Base-by-base conservation (phyloP, 768 basidiomycete species). In the Leucocoprinus birnbaumii region DNA sequence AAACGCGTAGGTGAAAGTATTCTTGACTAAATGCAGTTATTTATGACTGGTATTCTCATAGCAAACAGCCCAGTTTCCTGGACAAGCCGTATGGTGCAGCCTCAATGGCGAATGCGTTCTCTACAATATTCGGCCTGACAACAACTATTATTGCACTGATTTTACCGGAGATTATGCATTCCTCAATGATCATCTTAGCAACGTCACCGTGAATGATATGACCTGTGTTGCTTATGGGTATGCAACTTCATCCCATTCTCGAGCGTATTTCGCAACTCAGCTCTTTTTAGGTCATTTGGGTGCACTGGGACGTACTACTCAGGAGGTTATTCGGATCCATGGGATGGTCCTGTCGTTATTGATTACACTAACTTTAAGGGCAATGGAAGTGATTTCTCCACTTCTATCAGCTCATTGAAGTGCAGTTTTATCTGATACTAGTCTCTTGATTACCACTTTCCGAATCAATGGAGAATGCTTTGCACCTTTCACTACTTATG, bases 161-260 rank as follows among this genome's bases (percentile, higher is more conserved):
- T 53, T 53, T 8, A 22, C 18, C 14, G 51, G 51, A 13, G 8
- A 53, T 19, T 16, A 35, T 14, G 41, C 42, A 35, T 53, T 53
- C 41, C 51, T 53, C 51, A 34, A 53, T 35, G 27, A 45, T 24
- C 18, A 53, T 3, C 8, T 53, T 19, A 53, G 22, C 21, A 53
- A 18, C 9, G 41, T 40, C 7, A 44, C 42, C 31, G 14, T 45
- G 18, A 35, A 16, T 19, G n/a, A 9, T 35, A 45, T 45, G 27
- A 1, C 26, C 22, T 45, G 43, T n/a, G 9, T 10, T 11, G 31
- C 51, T n/a, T 45, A 13, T n/a, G 31, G 8, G 51, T 53, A 34
- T 21, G 31, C 11, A 5, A 5, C 6, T 5, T 11, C 31, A 11
- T 31, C n/a, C 6, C 6, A 1, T 26, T 8, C 9, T 7, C 8